Evolutionary conservation across 768 basidiomycete species (phyloP).

Genomic region (Suillus alpinus): DNA sequence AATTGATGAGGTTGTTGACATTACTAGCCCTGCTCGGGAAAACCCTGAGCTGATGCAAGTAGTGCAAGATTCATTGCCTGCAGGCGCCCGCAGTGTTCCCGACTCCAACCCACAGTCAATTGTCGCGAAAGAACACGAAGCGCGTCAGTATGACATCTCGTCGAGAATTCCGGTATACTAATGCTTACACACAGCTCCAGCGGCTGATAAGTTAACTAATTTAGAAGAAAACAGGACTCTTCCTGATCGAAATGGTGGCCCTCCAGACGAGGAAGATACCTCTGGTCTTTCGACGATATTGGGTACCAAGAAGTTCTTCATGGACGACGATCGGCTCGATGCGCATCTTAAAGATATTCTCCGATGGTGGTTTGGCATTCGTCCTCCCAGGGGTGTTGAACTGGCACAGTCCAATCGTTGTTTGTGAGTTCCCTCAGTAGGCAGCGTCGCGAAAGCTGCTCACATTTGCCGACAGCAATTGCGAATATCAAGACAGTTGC

Average conservation of each 20-base stretch:
- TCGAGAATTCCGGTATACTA: neutral
- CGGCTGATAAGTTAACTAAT: neutral
- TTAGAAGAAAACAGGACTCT: neutral
- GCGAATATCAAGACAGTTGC: conserved; percentile 73
- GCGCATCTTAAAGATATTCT: conserved; percentile 52
- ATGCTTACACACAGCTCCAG: neutral
- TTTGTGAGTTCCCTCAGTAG: conserved; percentile 44
- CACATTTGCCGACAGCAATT: conserved; percentile 41
- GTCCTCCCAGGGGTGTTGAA: conserved; percentile 70
- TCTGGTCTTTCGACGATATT: conserved; percentile 44
- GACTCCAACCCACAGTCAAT: neutral
- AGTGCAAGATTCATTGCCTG: conserved; percentile 26
- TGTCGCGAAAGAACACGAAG: neutral
- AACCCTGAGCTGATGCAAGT: conserved; percentile 29
- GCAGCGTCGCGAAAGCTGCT: neutral
- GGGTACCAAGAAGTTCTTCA: conserved; percentile 58
- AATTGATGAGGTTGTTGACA: conserved; percentile 12
- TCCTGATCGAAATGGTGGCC: neutral
- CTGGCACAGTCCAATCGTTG: conserved; percentile 60
- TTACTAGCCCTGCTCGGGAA: conserved; percentile 4
- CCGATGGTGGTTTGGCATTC: conserved; percentile 73
- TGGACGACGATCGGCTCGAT: conserved; percentile 54
- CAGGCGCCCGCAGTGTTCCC: too few species aligned
- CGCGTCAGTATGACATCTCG: neutral
- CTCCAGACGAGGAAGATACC: neutral